Evolutionary conservation across 129 eudicot species (phyloP), one percentile per base, ranked within the genome.

Genomic region (Deinandra increscens): DNA sequence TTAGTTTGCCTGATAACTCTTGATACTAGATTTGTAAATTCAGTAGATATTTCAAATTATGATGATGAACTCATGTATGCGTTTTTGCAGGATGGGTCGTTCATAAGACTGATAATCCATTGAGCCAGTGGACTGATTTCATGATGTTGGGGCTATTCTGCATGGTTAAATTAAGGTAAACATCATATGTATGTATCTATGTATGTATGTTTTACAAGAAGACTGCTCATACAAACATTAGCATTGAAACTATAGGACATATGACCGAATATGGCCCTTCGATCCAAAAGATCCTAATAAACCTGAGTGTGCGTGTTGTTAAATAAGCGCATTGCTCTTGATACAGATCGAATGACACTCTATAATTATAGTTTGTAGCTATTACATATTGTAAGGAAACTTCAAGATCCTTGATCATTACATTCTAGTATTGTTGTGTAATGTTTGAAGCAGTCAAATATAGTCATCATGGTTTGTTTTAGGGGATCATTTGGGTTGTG

Each of bases 81-180:
- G 12, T 69, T 77, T 49, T 77, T 48, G 81, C 81, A 77, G 81
- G 81, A 61, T 56, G 76, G 58, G 31, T 69, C 22, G 19, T 46
- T 65, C 53, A 23, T 75, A 43, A 75, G 64, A 49, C 26, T 64
- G 41, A 36, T 75, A 51, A 26, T 41, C 74, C 12, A 23, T 59
- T 74, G 71, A 74, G 15, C 66, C 45, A 69, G 3, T 15, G 66
- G 38, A 46, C 51, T 14, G 56, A 3, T 64, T 18, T 59, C 67
- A 26, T 38, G 70, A 60, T 68, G 34, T 31, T 37, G 48, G 8
- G 71, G 48, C 38, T 69, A 41, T 62, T 69, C 39, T 19, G 65
- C 42, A 77, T 70, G 71, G 76, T 69, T 38, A 60, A 15, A 34
- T 75, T 41, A 75, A 75, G 73, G 73, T 66, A 53, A 53, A 75